Evolutionary conservation across 164 flowering plant species (phyloP).

Genomic region (Liriodendron chinense): DNA sequence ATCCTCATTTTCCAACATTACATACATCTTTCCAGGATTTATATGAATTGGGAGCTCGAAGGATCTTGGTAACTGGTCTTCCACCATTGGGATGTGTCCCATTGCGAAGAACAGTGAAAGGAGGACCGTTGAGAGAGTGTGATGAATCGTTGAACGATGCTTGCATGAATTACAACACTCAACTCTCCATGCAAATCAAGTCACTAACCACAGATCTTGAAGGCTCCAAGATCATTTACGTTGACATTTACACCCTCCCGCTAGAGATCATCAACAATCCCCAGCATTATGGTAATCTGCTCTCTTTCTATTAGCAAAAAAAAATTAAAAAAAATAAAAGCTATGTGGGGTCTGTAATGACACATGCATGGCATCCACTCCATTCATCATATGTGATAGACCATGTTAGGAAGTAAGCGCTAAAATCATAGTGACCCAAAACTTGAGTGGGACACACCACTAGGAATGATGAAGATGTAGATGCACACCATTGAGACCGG

Average conservation of each 20-base stretch:
- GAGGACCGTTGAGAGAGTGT: slow-evolving; percentile 9
- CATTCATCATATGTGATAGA: no score
- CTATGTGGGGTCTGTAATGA: no score
- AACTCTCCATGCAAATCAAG: neutral
- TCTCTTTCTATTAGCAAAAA: neutral
- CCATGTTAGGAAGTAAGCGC: no score
- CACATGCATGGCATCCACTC: no score
- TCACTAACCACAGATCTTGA: neutral
- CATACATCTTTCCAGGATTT: slow-evolving; percentile 3
- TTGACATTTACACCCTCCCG: slow-evolving; percentile 1
- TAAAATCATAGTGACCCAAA: no score
- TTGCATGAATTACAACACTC: neutral
- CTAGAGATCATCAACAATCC: neutral
- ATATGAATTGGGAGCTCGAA: slow-evolving; percentile 13
- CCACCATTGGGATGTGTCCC: slow-evolving; percentile 18
- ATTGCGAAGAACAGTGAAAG: slow-evolving; percentile 1
- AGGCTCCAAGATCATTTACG: neutral
- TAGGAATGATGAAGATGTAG: no score
- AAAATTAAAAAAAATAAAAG: no score
- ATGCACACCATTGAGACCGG: no score
- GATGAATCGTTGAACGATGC: neutral
- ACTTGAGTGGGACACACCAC: no score
- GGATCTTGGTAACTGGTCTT: slow-evolving; percentile 5
- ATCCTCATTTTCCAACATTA: neutral
- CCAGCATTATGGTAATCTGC: slow-evolving; percentile 1